These are phyloP conservation scores for Teunomyces atbi DNA, from an alignment of 805 yeast genomes.

Conservation along the genomic window DNA sequence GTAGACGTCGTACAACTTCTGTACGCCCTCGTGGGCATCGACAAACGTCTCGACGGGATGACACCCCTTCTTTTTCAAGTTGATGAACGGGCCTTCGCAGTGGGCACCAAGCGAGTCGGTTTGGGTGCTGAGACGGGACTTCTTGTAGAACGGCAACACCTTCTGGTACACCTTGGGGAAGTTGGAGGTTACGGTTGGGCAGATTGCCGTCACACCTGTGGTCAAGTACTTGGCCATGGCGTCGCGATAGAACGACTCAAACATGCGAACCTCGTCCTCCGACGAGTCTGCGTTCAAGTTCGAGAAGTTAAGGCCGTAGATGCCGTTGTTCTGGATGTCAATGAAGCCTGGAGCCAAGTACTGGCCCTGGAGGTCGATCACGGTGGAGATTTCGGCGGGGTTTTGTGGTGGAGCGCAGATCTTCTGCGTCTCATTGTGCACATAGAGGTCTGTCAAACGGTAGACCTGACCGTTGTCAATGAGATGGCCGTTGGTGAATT, in stretches of 20 bases:
- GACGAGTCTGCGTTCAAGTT: conserved; percentile 28
- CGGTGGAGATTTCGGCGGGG: conserved; percentile 12
- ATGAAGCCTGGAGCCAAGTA: conserved; percentile 55
- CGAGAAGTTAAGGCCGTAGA: conserved; percentile 55
- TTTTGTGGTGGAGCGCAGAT: conserved; percentile 32
- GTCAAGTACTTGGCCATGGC: conserved; percentile 46
- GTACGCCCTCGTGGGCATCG: conserved; percentile 31
- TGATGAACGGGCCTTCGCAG: conserved; percentile 58
- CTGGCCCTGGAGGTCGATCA: conserved; percentile 46
- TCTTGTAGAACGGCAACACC: conserved; percentile 44
- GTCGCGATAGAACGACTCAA: conserved; percentile 36
- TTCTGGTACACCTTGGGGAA: conserved; percentile 48
- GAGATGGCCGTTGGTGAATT: conserved; percentile 42
- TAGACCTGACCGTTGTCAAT: conserved; percentile 40
- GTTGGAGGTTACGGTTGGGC: conserved; percentile 58
- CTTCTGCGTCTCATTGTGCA: conserved; percentile 41
- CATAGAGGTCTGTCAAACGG: conserved; percentile 39
- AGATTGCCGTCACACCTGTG: conserved; percentile 54
- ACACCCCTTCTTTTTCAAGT: conserved; percentile 48
- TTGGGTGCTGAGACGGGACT: conserved; percentile 28
- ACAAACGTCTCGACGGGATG: conserved; percentile 48
- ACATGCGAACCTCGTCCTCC: conserved; percentile 30
- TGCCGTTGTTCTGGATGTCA: conserved; percentile 58
- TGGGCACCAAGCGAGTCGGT: conserved; percentile 57
- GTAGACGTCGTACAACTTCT: conserved; percentile 33